Evolutionary conservation across 805 yeast species (phyloP), one percentile per base, ranked within the genome.

Genomic region (Starmerella cellae): DNA sequence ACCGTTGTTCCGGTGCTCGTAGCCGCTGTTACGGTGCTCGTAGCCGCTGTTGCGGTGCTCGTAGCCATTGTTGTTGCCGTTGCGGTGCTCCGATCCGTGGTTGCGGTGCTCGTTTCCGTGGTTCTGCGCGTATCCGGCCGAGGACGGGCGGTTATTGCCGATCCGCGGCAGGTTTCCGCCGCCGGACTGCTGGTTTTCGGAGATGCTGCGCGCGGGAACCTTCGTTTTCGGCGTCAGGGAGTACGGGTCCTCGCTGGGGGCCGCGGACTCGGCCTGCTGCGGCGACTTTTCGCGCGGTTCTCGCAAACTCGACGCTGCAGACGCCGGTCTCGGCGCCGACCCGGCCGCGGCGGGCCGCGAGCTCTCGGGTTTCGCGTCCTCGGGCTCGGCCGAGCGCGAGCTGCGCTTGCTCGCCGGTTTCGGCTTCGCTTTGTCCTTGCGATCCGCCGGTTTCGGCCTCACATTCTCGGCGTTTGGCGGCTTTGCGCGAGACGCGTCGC

Each of bases 171-270:
- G n/a, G 9, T 20, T 20, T 17, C 13, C 16, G 35, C 35, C 35
- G 35, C 22, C 35, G 9, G 22, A 18, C 22, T 18, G 35, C 20
- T 37, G 40, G 20, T 28, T 26, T 32, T 42, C 45, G 16, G 42
- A 34, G 18, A 42, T 42, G 37, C 42, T 38, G 14, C 28, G 26
- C 29, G 39, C 39, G 3, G 42, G 16, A 13, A 32, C 42, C 11
- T n/a, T 10, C 19, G 27, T 16, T 31, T 33, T 37, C 17, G 45
- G 45, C 22, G 42, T 18, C 21, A 42, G 18, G 19, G 45, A 38
- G 29, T 42, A 42, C 19, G 45, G 45, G 27, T 6, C 35, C 33
- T 26, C 35, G 8, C 9, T 9, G 10, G 6, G 17, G 32, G 32
- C 32, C 32, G 16, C 16, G 32, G 32, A 6, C 28, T 24, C 28